Percentiles rank a stretch among this genome's conserved stretches.
Conservation (phyloP, 2,329 filamentous ascomycete genomes). For the Daldinia eschscholtzii region DNA sequence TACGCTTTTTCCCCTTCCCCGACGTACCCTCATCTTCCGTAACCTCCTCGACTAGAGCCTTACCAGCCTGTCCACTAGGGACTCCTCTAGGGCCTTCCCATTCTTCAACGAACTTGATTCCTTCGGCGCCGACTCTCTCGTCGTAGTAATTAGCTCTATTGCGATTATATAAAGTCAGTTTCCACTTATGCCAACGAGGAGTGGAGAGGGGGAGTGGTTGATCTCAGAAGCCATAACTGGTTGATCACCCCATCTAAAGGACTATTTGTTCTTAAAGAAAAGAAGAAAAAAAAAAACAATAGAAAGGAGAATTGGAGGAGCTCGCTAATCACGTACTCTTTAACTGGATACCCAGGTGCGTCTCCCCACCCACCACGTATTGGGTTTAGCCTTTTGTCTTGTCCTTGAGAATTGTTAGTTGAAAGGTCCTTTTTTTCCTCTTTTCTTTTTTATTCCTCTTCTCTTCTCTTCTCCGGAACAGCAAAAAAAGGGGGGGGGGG, state of each 20-base stretch:
- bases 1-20: conserved; percentile 1
- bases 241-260: no score
- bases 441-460: no score
- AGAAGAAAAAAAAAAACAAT: no score
- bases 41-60: neutral
- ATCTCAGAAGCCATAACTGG: neutral
- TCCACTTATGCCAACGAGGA: neutral
- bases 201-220: neutral
- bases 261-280: no score
- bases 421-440: no score
- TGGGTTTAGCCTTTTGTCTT: no score
- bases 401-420: neutral
- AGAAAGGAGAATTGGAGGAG: no score
- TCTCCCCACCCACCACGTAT: no score
- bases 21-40: neutral
- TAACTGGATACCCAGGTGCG: neutral
- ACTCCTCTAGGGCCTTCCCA: neutral
- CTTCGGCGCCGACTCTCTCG: neutral
- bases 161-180: neutral
- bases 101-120: neutral
- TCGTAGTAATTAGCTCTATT: neutral
- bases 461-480: neutral
- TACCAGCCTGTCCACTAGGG: neutral
- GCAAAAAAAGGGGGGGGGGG: neutral
- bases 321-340: neutral